Percentiles rank a stretch among this genome's conserved stretches.
phyloP scores from a whole-genome alignment of 345 rosid species.

The Corymbia maculata region DNA sequence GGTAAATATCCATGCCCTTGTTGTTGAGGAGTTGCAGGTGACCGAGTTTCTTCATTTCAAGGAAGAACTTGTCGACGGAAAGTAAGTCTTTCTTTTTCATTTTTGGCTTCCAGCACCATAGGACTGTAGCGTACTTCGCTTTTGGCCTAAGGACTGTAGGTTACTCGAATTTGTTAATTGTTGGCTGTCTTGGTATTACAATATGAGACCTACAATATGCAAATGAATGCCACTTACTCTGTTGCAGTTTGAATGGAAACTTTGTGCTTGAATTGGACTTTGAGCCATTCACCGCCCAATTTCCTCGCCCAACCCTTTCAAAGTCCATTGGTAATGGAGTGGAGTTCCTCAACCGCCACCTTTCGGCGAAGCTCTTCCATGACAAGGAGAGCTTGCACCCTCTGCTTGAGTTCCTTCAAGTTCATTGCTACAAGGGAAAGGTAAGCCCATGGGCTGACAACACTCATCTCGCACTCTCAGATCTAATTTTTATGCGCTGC shows the following conservation, averaged over 20 bases:
- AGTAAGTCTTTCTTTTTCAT: slow-evolving; percentile 17
- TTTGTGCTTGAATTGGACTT: slow-evolving; percentile 91
- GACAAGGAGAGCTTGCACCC: slow-evolving; percentile 50
- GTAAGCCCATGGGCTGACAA: background rate
- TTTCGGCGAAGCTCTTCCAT: slow-evolving; percentile 47
- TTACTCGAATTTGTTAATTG: background rate
- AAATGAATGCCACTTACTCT: background rate
- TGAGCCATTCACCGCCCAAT: slow-evolving; percentile 82
- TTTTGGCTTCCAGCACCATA: background rate
- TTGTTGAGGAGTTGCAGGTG: slow-evolving; percentile 68
- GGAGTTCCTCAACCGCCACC: slow-evolving; percentile 96
- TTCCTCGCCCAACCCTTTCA: slow-evolving; percentile 86
- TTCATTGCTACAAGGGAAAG: slow-evolving; percentile 44
- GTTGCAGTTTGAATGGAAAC: slow-evolving; percentile 56
- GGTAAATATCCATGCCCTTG: slow-evolving; percentile 54
- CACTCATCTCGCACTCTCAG: background rate
- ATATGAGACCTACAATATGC: background rate
- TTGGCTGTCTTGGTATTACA: background rate
- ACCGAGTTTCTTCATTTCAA: slow-evolving; percentile 86
- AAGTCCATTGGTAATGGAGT: slow-evolving; percentile 93
- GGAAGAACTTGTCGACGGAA: slow-evolving; percentile 95
- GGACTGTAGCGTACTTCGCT: background rate
- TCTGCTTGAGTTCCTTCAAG: slow-evolving; percentile 37
- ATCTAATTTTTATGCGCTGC: background rate
- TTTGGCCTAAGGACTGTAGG: background rate